phyloP scores from a whole-genome alignment of 208 protist species.

The Trypanosoma congolense region DNA sequence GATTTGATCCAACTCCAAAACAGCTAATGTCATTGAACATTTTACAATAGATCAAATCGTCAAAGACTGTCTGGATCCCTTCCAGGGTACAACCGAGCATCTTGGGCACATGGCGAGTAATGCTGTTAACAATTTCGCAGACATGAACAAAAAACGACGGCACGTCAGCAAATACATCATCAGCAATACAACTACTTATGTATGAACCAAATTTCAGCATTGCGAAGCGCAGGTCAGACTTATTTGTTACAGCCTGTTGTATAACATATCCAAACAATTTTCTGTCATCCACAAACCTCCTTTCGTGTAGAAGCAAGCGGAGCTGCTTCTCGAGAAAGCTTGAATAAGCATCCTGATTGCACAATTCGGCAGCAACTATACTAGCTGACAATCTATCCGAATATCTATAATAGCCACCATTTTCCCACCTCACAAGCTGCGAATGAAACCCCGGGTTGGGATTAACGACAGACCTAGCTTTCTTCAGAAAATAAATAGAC shows the following conservation, averaged over 20 bases:
- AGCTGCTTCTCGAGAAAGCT: constrained; percentile 33
- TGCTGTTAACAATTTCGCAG: constrained; percentile 53
- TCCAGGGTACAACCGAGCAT: constrained; percentile 6
- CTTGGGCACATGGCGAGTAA: constrained; percentile 28
- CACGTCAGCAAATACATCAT: constrained; percentile 71
- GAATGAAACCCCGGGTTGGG: constrained; percentile 73
- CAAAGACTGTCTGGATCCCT: constrained; percentile 20
- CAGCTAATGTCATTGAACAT: constrained; percentile 46
- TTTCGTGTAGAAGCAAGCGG: constrained; percentile 35
- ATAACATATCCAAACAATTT: constrained; percentile 54
- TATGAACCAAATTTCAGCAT: constrained; percentile 36
- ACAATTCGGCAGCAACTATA: constrained; percentile 43
- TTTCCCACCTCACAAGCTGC: constrained; percentile 63
- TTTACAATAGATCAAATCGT: constrained; percentile 59
- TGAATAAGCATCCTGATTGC: constrained; percentile 26
- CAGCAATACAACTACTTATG: constrained; percentile 38
- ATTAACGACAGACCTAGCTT: constrained; percentile 46
- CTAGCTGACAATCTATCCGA: constrained; percentile 47
- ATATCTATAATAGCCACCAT: constrained; percentile 38
- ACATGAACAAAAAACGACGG: constrained; percentile 77
- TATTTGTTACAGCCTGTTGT: constrained; percentile 9
- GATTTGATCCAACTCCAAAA: constrained; percentile 47
- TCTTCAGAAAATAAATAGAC: constrained; percentile 52
- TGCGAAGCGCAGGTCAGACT: constrained; percentile 18
- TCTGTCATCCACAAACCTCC: constrained; percentile 52